Base-by-base conservation (phyloP, 371 early-diverging fungal genomes). In the Thermomucor indicae-seudaticae region DNA sequence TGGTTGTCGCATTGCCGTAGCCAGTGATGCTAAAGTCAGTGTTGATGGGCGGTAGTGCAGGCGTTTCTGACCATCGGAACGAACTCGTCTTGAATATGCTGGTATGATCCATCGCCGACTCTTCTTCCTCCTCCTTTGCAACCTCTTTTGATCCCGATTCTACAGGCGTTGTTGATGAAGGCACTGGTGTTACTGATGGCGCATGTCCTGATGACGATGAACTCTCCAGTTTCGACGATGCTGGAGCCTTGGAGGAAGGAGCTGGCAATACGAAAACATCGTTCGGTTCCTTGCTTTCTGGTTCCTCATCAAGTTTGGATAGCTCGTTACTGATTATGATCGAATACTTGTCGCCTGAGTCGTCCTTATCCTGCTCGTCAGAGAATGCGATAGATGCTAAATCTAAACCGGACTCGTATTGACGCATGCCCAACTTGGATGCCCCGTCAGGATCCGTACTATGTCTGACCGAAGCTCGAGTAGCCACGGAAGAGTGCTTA, bases 51-150 rank as follows among this genome's bases (percentile, higher is more conserved):
- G 57, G 51, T 23, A 55, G 22, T 17, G 57, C 28, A 6, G 53
- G 49, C 6, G 53, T 40, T 17, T 58, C 53, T 16, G 58, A 58
- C 58, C 53, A 53, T 25, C 58, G 53, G 48, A 53, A 52, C 34
- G 58, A 58, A 16, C 55, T 49, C 7, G 48, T 48, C 20, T 49
- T 55, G 35, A 42, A 34, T 35, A 47, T 27, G 4, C 35, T 34
- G 19, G 14, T 19, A 11, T 37, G 31, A 11, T 30, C 23, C 20
- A 22, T 35, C 24, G 24, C 24, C 22, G 35, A 25, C 17, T 28
- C 19, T 30, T 22, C 16, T 30, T 1, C 32, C 47, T 8, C 17
- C 32, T 6, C 6, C 6, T n/a, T n/a, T n/a, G n/a, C n/a, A n/a
- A n/a, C n/a, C n/a, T n/a, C n/a, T n/a, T n/a, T n/a, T n/a, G n/a